A percentile compares a stretch with the other conserved stretches of the same genome.
Conservation (phyloP, 768 basidiomycete species). For the Polyporus arcularius region DNA sequence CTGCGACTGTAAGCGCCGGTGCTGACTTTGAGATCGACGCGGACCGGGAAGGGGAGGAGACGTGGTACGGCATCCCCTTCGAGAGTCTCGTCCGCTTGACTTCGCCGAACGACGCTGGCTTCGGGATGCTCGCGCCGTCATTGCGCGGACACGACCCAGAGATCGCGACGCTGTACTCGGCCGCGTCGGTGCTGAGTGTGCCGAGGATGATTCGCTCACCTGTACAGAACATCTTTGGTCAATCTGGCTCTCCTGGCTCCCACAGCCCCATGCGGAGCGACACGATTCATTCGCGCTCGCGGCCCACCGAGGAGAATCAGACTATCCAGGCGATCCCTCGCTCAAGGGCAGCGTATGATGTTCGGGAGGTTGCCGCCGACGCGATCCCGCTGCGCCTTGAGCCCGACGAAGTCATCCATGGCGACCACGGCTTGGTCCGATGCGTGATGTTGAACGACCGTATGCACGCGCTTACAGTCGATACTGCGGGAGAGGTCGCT, state of each 20-base stretch:
- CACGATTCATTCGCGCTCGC: constrained; percentile 20
- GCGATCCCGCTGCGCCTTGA: constrained; percentile 54
- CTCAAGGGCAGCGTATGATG: constrained; percentile 56
- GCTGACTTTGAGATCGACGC: constrained; percentile 14
- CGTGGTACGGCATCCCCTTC: constrained; percentile 66
- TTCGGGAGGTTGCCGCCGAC: constrained; percentile 79
- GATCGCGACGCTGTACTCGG: constrained; percentile 85
- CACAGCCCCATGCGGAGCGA: constrained; percentile 29
- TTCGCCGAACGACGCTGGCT: constrained; percentile 55
- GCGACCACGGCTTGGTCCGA: constrained; percentile 81
- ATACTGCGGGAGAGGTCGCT: constrained; percentile 84
- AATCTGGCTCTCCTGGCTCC: neutral
- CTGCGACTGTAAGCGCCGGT: constrained; percentile 13
- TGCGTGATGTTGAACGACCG: constrained; percentile 84
- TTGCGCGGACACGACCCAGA: constrained; percentile 65
- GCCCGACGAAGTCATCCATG: constrained; percentile 74
- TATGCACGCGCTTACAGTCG: constrained; percentile 87
- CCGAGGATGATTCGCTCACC: constrained; percentile 45
- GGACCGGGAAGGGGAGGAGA: constrained; percentile 34
- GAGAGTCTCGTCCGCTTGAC: constrained; percentile 68
- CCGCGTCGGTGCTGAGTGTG: constrained; percentile 76
- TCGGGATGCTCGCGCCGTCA: constrained; percentile 45
- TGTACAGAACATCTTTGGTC: constrained; percentile 18
- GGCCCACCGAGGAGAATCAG: constrained; percentile 31
- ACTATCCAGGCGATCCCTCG: constrained; percentile 40